Evolutionary conservation across 768 basidiomycete species (phyloP), one percentile per base, ranked within the genome.

Genomic region (Hysterangium stoloniferum): DNA sequence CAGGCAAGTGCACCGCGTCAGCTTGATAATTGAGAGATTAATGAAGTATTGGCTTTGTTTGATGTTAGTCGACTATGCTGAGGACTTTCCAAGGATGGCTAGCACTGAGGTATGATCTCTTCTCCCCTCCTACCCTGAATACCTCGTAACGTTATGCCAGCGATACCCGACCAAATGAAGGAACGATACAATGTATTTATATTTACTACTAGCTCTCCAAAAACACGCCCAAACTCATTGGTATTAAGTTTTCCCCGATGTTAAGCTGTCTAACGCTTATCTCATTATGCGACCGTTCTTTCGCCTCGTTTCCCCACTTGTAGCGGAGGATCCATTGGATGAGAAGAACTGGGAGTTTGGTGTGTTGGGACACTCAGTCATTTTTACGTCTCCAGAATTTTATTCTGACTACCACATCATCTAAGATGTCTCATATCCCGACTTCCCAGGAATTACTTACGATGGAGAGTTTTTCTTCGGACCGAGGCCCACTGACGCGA

Each of bases 221-320:
- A 64, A 62, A 1, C n/a, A n/a, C n/a, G n/a, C n/a, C n/a, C n/a
- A n/a, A n/a, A n/a, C n/a, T n/a, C n/a, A n/a, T n/a, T n/a, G n/a
- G n/a, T n/a, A 49, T 40, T 29, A n/a, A 54, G 80, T 87, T 28
- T 86, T 78, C 62, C 84, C 86, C 1, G 73, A 79, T 53, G 71
- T 88, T 32, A 58, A 71, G 17, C 64, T 87, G 4, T 79, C 81
- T 8, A 87, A 84, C 51, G 77, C 84, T 0, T 88, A 88, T 61
- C 71, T 75, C 53, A 80, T 88, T 29, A 70, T 90, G 4, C 74
- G 86, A 15, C 86, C 86, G 0, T 88, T 90, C 75, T 86, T 89
- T 71, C 70, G 69, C 9, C 76, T 76, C 0, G 63, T 67, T 2
- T 71, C 74, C 5, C 57, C 69, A 0, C 55, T 60, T 2, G 63